Evolutionary conservation across 2,329 filamentous ascomycete species (phyloP).

Genomic region (Claviceps sp.): DNA sequence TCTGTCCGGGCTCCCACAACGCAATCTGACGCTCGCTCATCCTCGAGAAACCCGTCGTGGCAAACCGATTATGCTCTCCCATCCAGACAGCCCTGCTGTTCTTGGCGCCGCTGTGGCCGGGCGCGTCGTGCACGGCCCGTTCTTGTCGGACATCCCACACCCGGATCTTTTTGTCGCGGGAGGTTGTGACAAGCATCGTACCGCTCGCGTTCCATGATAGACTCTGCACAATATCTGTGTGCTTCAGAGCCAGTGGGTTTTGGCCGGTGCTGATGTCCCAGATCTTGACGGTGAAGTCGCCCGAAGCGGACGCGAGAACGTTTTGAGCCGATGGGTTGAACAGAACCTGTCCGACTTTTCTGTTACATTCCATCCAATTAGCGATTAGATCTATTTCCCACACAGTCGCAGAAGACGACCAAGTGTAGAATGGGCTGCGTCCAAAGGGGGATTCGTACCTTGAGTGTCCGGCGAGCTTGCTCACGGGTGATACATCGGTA

Average conservation of each 20-base stretch:
- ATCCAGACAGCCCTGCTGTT: constrained; percentile 96
- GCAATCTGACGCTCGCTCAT: constrained; percentile 97
- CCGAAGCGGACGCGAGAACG: constrained; percentile 86
- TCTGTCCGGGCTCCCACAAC: constrained; percentile 82
- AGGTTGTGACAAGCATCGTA: constrained; percentile 77
- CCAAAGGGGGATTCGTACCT: constrained; percentile 36
- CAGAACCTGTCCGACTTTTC: constrained; percentile 94
- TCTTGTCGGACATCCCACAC: constrained; percentile 97
- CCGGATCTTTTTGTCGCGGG: constrained; percentile 93
- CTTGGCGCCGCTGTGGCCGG: constrained; percentile 86
- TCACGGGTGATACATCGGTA: constrained; percentile 64
- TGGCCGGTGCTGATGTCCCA: constrained; percentile 84
- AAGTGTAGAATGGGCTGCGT: not conserved
- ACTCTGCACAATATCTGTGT: constrained; percentile 87
- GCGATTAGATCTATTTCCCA: not conserved
- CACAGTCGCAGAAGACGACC: not conserved
- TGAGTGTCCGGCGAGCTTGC: constrained; percentile 74
- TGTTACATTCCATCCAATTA: constrained; percentile 21
- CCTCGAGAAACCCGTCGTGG: constrained; percentile 90
- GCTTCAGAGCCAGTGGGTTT: constrained; percentile 61
- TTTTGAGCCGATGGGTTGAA: constrained; percentile 97
- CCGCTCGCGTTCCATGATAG: constrained; percentile 92
- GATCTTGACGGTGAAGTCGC: constrained; percentile 87
- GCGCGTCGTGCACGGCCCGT: constrained; percentile 67
- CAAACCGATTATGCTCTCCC: constrained; percentile 91